Percentiles rank a stretch among this genome's conserved stretches.
Conservation (phyloP, 768 basidiomycete species). For the Coprinopsis sp. region DNA sequence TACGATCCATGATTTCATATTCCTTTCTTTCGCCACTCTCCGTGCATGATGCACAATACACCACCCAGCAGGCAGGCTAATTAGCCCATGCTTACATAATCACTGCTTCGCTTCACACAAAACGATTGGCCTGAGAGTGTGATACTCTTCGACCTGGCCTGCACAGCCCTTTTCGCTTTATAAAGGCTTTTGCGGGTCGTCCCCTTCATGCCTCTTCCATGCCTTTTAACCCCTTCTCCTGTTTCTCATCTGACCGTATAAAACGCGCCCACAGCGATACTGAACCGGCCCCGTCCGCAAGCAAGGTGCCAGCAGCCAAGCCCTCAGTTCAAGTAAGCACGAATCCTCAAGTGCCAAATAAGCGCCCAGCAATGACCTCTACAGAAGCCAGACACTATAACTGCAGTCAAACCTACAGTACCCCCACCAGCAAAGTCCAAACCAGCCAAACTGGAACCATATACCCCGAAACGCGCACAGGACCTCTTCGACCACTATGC, state of each 20-base stretch:
- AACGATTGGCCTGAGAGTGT: conserved; percentile 5
- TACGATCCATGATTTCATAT: neutral
- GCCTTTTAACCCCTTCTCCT: conserved; percentile 57
- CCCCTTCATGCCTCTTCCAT: conserved; percentile 44
- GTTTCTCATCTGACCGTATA: conserved; percentile 55
- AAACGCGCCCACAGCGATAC: conserved; percentile 48
- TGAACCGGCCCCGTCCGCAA: conserved; percentile 27
- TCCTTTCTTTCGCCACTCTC: conserved; percentile 1
- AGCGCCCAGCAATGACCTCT: neutral
- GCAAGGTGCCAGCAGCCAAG: too few species aligned
- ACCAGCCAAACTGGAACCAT: conserved; percentile 34
- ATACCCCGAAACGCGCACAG: conserved; percentile 45
- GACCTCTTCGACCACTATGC: conserved; percentile 61
- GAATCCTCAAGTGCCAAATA: too few species aligned
- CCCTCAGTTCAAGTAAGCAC: too few species aligned
- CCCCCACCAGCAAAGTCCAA: conserved; percentile 16
- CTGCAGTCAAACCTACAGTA: conserved; percentile 8
- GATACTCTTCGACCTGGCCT: conserved; percentile 1
- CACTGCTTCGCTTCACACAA: too few species aligned
- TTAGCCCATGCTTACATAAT: too few species aligned
- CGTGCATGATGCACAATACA: neutral
- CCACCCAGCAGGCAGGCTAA: too few species aligned
- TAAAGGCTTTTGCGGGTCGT: conserved; percentile 7
- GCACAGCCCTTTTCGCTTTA: conserved; percentile 10
- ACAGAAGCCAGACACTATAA: neutral